phyloP scores from a whole-genome alignment of 306 rosid species.

The Glycyrrhiza uralensis region DNA sequence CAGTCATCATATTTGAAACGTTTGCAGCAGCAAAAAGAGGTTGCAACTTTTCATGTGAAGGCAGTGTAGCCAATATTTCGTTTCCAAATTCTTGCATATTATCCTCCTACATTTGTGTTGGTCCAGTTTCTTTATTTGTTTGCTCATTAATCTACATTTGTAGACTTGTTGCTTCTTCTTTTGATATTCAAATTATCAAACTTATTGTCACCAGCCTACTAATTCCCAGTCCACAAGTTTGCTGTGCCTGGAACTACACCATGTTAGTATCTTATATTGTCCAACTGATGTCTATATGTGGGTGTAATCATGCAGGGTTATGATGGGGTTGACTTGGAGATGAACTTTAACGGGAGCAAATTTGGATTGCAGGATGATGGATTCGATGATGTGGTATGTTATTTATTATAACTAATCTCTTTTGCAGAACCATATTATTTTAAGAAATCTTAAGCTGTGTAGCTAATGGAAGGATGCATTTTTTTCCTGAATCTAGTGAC shows the following conservation, averaged over 20 bases:
- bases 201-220: background rate
- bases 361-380: constrained; percentile 49
- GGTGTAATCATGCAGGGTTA: constrained; percentile 50
- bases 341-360: constrained; percentile 57
- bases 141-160: background rate
- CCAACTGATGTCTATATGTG: constrained; percentile 17
- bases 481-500: background rate
- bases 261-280: background rate
- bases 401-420: constrained; percentile 2
- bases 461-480: background rate
- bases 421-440: constrained; percentile 1
- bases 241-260: background rate
- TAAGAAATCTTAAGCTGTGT: background rate
- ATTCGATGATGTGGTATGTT: constrained; percentile 53
- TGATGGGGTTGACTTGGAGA: constrained; percentile 77
- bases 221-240: background rate
- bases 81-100: background rate
- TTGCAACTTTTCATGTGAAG: constrained; percentile 18
- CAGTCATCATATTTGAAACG: constrained; percentile 70
- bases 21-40: constrained; percentile 77
- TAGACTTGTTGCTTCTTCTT: background rate
- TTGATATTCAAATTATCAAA: background rate
- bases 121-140: background rate
- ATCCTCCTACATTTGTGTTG: background rate
- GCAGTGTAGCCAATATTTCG: constrained; percentile 5